Conservation (phyloP, 2,329 filamentous ascomycete genomes). For the Trichoderma oligosporum region DNA sequence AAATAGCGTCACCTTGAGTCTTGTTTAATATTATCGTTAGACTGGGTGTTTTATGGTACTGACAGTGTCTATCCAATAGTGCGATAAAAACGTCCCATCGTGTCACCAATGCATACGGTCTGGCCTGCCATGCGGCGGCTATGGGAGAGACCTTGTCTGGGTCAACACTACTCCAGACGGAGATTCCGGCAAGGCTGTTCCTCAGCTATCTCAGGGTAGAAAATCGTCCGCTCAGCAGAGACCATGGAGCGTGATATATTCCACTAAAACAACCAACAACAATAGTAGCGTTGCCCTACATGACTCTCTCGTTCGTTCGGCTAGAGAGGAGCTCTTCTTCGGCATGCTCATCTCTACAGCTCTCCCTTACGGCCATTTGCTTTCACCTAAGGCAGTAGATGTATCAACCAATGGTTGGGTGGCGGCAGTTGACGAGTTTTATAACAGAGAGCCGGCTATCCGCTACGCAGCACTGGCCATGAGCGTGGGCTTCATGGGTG, state of each 20-base stretch:
- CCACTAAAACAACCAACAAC: not conserved
- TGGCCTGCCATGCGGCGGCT: conserved; percentile 16
- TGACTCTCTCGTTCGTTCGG: conserved; percentile 18
- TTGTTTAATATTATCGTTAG: not conserved
- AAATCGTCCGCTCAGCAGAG: not conserved
- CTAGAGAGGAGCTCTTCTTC: conserved; percentile 23
- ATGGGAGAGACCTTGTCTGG: conserved; percentile 18
- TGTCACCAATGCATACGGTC: conserved; percentile 18
- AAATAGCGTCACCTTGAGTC: not conserved
- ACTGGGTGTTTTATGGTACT: not conserved
- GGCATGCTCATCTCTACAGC: conserved; percentile 20
- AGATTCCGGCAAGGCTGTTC: not conserved
- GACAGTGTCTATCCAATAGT: not conserved
- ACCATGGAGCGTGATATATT: conserved; percentile 14
- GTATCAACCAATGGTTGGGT: conserved; percentile 25
- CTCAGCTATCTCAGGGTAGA: not conserved
- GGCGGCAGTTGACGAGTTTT: conserved; percentile 22
- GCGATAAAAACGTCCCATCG: conserved; percentile 11
- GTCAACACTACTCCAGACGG: conserved; percentile 18
- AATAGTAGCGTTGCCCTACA: conserved; percentile 6
- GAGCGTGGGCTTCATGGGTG: conserved; percentile 24
- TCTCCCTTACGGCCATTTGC: conserved; percentile 19
- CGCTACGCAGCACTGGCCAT: conserved; percentile 24
- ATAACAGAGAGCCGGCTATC: conserved; percentile 22
- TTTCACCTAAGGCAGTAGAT: conserved; percentile 12